A percentile compares a stretch with the other conserved stretches of the same genome.
Conservation (phyloP, 2,329 filamentous ascomycete genomes). For the Phialophora verrucosa region DNA sequence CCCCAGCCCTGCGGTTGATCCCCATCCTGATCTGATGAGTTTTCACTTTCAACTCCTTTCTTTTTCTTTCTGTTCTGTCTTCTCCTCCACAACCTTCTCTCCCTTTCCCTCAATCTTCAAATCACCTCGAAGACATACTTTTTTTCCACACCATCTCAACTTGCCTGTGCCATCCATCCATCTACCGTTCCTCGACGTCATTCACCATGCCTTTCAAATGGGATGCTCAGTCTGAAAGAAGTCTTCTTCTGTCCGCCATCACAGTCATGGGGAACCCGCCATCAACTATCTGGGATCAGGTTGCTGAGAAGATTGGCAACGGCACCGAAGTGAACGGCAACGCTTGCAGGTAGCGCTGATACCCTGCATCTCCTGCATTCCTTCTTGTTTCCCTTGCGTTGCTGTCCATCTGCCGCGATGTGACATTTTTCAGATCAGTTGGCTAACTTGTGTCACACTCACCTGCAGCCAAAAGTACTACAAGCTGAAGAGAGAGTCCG, state of each 20-base stretch:
- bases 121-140: not conserved
- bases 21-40: not conserved
- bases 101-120: constrained; percentile 4
- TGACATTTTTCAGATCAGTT: not conserved
- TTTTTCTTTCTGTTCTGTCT: not conserved
- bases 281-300: constrained; percentile 34
- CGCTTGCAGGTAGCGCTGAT: constrained; percentile 35
- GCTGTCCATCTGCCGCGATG: not conserved
- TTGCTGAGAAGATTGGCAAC: constrained; percentile 35
- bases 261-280: constrained; percentile 24
- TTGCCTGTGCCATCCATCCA: not conserved
- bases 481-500: constrained; percentile 39
- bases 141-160: not conserved
- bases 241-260: constrained; percentile 33
- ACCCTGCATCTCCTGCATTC: not conserved
- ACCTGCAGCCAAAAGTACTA: constrained; percentile 39
- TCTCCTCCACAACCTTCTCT: not conserved
- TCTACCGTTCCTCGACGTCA: not conserved
- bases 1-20: not conserved
- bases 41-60: not conserved
- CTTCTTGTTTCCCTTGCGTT: not conserved
- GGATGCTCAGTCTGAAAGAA: constrained; percentile 31
- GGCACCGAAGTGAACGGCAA: constrained; percentile 32
- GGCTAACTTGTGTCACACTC: constrained; percentile 25
- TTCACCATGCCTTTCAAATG: constrained; percentile 38